Conservation (phyloP, 441 rosid genomes). For the Metrosideros polymorpha region DNA sequence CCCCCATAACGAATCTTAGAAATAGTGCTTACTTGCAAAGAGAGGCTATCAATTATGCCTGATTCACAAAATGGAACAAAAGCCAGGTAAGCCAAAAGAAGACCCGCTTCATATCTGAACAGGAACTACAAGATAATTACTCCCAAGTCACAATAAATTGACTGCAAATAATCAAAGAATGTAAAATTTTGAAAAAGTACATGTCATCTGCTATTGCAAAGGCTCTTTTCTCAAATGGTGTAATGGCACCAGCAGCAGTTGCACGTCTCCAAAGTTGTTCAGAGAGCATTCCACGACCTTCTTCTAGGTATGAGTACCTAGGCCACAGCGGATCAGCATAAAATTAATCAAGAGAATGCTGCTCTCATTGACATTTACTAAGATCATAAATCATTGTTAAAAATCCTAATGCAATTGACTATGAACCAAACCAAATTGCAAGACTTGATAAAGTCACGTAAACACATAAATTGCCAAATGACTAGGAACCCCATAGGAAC, state of each 20-base stretch:
- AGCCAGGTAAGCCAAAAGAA: constrained; percentile 86
- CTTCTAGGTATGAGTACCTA: constrained; percentile 50
- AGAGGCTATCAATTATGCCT: constrained; percentile 72
- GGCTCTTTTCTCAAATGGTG: constrained; percentile 67
- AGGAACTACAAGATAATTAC: constrained; percentile 10
- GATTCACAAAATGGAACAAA: constrained; percentile 91
- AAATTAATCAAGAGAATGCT: not conserved
- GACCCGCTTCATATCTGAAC: constrained; percentile 83
- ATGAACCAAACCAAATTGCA: not conserved
- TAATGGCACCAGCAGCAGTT: constrained; percentile 62
- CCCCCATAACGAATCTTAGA: not conserved
- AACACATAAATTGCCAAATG: not conserved
- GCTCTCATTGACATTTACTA: not conserved
- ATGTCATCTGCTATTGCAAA: constrained; percentile 96
- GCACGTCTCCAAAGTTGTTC: constrained; percentile 94
- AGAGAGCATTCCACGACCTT: constrained; percentile 41
- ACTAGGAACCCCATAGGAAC: not conserved
- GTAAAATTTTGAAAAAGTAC: constrained; percentile 24
- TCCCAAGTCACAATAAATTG: not conserved
- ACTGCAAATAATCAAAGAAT: not conserved
- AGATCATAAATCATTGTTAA: not conserved
- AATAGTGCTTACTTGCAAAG: constrained; percentile 56
- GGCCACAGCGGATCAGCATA: not conserved
- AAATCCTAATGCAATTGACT: not conserved
- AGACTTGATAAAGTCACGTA: not conserved